These are phyloP conservation scores for Calonectria hawksworthii DNA, from an alignment of 2,329 filamentous ascomycete genomes.

Conservation along the genomic window DNA sequence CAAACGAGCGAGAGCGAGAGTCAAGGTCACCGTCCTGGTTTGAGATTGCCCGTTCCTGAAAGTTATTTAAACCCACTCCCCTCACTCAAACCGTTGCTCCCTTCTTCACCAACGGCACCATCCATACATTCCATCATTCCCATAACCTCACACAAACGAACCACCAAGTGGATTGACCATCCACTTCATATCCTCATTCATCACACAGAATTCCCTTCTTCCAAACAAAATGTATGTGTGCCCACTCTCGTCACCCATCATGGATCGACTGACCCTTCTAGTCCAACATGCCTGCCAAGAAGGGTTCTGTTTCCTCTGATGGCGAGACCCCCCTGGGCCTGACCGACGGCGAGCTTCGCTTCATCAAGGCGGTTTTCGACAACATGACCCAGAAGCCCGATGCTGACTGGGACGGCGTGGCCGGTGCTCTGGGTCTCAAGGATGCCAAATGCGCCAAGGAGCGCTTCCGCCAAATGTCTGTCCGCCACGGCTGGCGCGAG, in stretches of 20 bases:
- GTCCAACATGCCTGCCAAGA: conserved; percentile 51
- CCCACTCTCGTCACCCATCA: background rate
- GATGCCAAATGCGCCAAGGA: conserved; percentile 58
- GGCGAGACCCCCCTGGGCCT: conserved; percentile 42
- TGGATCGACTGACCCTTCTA: background rate
- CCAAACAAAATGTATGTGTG: conserved; percentile 18
- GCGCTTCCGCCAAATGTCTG: conserved; percentile 57
- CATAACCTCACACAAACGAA: background rate
- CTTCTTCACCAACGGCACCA: background rate
- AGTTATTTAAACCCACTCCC: background rate
- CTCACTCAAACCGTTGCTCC: background rate
- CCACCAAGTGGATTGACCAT: background rate
- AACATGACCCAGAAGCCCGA: conserved; percentile 57
- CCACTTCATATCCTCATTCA: background rate
- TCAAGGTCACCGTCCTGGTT: background rate
- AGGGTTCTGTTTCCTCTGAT: conserved; percentile 37
- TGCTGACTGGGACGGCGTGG: conserved; percentile 58
- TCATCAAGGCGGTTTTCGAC: conserved; percentile 58
- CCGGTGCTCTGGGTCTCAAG: conserved; percentile 53
- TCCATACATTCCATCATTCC: background rate
- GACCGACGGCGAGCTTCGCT: conserved; percentile 53
- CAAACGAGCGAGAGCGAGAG: background rate
- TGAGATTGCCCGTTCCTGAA: background rate
- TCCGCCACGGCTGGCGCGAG: conserved; percentile 56
- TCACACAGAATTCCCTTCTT: background rate